phyloP scores from a whole-genome alignment of 2,329 filamentous ascomycete genomes.

The Pseudopithomyces chartarum region DNA sequence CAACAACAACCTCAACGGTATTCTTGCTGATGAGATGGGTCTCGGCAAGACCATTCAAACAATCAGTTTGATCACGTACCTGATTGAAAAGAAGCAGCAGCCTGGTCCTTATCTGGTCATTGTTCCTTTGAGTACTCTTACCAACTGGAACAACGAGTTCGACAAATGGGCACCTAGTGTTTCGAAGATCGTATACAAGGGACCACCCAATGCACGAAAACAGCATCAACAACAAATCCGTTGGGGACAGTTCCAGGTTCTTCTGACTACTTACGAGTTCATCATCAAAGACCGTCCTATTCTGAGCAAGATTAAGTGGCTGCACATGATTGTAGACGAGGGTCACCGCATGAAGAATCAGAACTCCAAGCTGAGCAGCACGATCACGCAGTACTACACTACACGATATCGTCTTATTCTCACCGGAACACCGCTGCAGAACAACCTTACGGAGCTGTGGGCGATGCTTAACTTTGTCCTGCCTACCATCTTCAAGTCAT shows the following conservation, averaged over 20 bases:
- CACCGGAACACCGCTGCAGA: conserved; percentile 95
- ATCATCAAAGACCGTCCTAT: conserved; percentile 98
- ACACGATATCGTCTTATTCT: conserved; percentile 96
- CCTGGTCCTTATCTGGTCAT: conserved; percentile 94
- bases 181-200: conserved; percentile 91
- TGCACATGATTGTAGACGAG: conserved; percentile 99
- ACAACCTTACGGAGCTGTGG: conserved; percentile 96
- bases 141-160: conserved; percentile 98
- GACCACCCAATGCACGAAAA: conserved; percentile 85
- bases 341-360: conserved; percentile 99
- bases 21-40: conserved; percentile 98
- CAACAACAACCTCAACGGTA: conserved; percentile 99
- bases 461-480: conserved; percentile 98
- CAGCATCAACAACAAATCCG: conserved; percentile 92
- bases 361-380: conserved; percentile 92
- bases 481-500: conserved; percentile 98
- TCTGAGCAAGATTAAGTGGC: conserved; percentile 98
- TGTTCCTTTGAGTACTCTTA: conserved; percentile 93
- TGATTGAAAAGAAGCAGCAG: conserved; percentile 94
- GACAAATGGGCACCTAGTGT: conserved; percentile 97
- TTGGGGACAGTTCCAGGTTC: conserved; percentile 91
- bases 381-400: conserved; percentile 91
- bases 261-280: conserved; percentile 98
- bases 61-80: conserved; percentile 94
- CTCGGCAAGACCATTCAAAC: conserved; percentile 99